Percentiles rank a stretch among this genome's conserved stretches.
Conservation (phyloP, 441 rosid species). For the Erodium moschatum region DNA sequence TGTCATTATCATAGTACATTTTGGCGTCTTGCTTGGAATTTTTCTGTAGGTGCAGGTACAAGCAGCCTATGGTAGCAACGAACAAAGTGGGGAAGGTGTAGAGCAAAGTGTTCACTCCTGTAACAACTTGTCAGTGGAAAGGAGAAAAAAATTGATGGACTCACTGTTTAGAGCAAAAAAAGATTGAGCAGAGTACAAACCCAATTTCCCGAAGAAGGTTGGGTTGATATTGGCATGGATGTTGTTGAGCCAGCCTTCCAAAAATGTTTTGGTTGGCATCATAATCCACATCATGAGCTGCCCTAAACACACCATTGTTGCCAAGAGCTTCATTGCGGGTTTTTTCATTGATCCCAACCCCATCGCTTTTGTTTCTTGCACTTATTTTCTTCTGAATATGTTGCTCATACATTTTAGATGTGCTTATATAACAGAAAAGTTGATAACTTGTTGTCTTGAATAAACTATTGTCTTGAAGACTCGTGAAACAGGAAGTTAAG, state of each 20-base stretch:
- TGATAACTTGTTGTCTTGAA: background rate
- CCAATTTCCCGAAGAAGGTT: conserved; percentile 35
- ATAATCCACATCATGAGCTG: conserved; percentile 46
- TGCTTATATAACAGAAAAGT: conserved; percentile 2
- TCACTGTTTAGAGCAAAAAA: background rate
- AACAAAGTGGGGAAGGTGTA: conserved; percentile 50
- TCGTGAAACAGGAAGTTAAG: no score
- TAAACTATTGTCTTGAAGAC: no score
- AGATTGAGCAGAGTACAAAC: conserved; percentile 18
- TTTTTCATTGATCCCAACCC: background rate
- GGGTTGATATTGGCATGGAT: conserved; percentile 25
- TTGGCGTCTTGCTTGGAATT: background rate
- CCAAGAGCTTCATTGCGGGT: conserved; percentile 24
- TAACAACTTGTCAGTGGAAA: background rate
- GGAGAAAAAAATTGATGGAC: background rate
- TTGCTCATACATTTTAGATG: background rate
- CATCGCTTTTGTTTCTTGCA: conserved; percentile 10
- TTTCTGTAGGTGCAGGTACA: conserved; percentile 42
- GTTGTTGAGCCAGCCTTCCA: conserved; percentile 23
- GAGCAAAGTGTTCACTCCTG: conserved; percentile 39
- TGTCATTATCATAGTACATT: background rate
- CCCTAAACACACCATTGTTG: conserved; percentile 30
- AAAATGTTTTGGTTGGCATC: conserved; percentile 42
- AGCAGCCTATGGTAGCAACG: conserved; percentile 37
- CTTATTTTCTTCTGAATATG: background rate